Conservation (phyloP, 352 stramenopile genomes). For the Phytophthora sojae region DNA sequence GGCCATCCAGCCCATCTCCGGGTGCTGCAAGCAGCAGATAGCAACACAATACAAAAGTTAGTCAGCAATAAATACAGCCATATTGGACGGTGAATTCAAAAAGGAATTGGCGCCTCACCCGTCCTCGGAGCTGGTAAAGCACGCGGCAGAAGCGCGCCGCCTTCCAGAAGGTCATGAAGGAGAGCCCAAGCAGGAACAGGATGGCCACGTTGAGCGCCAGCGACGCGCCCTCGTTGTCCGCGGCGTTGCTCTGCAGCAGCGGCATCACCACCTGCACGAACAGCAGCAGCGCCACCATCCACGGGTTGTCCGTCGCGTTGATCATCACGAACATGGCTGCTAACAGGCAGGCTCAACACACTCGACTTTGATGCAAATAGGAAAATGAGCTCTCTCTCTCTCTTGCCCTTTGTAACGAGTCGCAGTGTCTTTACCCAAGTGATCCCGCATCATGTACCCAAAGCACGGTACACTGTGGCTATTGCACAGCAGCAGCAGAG, state of each 20-base stretch:
- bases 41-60: background rate
- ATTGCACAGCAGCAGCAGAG: background rate
- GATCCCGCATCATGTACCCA: conserved; percentile 16
- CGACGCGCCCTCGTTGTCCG: conserved; percentile 57
- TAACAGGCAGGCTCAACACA: background rate
- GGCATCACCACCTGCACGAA: conserved; percentile 83
- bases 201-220: conserved; percentile 62
- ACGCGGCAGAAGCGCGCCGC: conserved; percentile 65
- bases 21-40: conserved; percentile 34
- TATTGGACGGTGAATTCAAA: background rate
- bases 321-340: conserved; percentile 80
- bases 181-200: conserved; percentile 66
- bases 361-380: conserved; percentile 6
- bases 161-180: conserved; percentile 61
- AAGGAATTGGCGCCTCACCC: conserved; percentile 21
- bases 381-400: conserved; percentile 3
- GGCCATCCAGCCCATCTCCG: conserved; percentile 62
- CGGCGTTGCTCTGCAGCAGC: conserved; percentile 74
- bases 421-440: conserved; percentile 13
- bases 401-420: background rate
- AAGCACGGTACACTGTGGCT: conserved; percentile 11
- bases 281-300: conserved; percentile 80
- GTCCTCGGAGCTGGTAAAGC: conserved; percentile 52
- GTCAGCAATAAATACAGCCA: background rate
- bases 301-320: conserved; percentile 80